Evolutionary conservation across 2,329 filamentous ascomycete genomes (phyloP), one percentile per base, ranked within the genome.

Genomic region (Pestalotiopsis fici): DNA sequence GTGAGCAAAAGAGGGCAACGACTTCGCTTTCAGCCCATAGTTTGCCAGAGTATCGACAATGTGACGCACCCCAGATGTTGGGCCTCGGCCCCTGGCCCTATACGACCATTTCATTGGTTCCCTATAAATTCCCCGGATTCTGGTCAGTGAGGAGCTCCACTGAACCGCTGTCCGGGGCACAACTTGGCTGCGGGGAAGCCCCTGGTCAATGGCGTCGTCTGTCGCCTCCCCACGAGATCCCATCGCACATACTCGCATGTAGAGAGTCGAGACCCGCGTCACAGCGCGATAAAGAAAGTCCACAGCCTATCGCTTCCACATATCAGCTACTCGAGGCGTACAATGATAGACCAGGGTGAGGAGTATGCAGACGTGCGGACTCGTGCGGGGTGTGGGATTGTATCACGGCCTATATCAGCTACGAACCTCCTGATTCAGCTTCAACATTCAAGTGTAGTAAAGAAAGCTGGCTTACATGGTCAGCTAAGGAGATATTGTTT

Each of bases 161-260:
- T 15, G 27, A 11, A 35, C 31, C 57, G 28, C 57, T 35, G 25
- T 27, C 57, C 57, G 27, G 57, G 57, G 13, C 57, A 18, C 27
- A 60, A 18, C 28, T 37, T 35, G n/a, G 57, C 57, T 62, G 59
- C 59, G 59, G 59, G 59, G 59, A 62, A 62, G 23, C 6, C 28
- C 59, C 59, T 21, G n/a, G 59, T 62, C 35, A 25, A 62, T 60
- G 25, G 57, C 57, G 57, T 60, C 57, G 57, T 5, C 31, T 35
- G 31, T 50, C 21, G 43, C 43, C 18, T 31, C 28, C n/a, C 28
- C 57, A 60, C n/a, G n/a, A 18, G 57, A 60, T 35, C n/a, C 28
- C 57, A 60, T 57, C 57, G 25, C 27, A 60, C 15, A 31, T 11
- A 35, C 6, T 35, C 5, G 6, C 31, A 35, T 35, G 31, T 35